phyloP scores from a whole-genome alignment of 1,284 basidiomycete genomes.

The Mycosarcoma mackinlayi region DNA sequence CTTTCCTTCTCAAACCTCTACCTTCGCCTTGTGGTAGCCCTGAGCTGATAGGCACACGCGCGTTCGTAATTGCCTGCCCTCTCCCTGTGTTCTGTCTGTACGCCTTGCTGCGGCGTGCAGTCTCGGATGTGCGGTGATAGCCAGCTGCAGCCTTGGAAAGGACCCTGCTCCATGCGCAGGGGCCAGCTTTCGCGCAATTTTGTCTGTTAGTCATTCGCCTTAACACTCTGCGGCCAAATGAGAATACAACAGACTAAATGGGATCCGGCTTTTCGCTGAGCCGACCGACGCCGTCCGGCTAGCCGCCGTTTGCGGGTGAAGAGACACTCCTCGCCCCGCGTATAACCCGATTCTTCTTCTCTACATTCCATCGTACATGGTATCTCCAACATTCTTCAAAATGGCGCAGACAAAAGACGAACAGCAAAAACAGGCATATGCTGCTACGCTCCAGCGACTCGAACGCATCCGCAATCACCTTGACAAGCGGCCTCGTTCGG shows the following conservation, averaged over 20 bases:
- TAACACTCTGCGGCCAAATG: too few relatives aligned
- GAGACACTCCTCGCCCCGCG: neutral
- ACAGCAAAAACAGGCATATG: constrained; percentile 47
- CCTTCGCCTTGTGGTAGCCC: too few relatives aligned
- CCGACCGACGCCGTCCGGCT: constrained; percentile 5
- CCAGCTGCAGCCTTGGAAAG: neutral
- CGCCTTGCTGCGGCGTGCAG: too few relatives aligned
- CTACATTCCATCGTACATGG: neutral
- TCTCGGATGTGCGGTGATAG: neutral
- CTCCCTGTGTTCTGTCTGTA: too few relatives aligned
- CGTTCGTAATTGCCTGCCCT: too few relatives aligned
- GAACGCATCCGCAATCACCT: constrained; percentile 79
- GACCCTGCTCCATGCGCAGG: too few relatives aligned
- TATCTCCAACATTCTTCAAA: neutral
- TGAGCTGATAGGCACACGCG: too few relatives aligned
- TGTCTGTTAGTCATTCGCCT: too few relatives aligned
- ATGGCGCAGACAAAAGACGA: constrained; percentile 37
- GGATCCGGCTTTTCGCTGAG: constrained; percentile 2
- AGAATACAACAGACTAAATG: too few relatives aligned
- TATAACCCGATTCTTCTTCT: neutral
- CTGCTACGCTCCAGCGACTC: constrained; percentile 70
- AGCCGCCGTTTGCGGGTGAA: neutral
- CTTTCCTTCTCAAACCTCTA: too few relatives aligned
- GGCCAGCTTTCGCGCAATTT: constrained; percentile 7
- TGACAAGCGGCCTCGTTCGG: constrained; percentile 72